Conservation (phyloP, 192 early-diverging fungal species). For the Coemansia sp. region DNA sequence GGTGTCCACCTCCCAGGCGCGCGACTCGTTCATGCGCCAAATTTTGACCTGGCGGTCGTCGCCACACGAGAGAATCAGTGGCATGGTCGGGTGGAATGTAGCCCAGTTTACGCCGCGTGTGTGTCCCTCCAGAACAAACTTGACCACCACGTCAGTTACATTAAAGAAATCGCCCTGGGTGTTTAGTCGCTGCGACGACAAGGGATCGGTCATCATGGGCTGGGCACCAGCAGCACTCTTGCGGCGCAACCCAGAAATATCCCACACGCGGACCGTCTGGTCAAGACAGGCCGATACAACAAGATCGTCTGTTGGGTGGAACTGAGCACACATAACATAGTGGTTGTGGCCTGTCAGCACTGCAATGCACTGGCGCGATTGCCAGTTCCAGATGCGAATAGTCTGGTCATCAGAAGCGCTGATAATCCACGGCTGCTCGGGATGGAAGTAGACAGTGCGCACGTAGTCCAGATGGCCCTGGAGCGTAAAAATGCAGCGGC, state of each 20-base stretch:
- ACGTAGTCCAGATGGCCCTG: conserved; percentile 99
- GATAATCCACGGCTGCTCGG: conserved; percentile 98
- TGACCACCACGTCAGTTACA: conserved; percentile 92
- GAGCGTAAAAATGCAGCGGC: conserved; percentile 93
- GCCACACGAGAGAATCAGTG: conserved; percentile 93
- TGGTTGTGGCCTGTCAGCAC: conserved; percentile 98
- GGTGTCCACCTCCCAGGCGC: conserved; percentile 99
- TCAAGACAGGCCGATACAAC: conserved; percentile 95
- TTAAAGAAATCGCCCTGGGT: conserved; percentile 95
- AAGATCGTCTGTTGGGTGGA: conserved; percentile 97
- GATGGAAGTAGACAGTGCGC: conserved; percentile 94
- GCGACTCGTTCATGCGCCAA: conserved; percentile 98
- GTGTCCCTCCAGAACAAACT: conserved; percentile 98
- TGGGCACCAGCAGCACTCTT: conserved; percentile 54
- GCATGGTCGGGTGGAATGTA: conserved; percentile 93
- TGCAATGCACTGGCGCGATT: conserved; percentile 95
- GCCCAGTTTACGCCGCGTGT: conserved; percentile 98
- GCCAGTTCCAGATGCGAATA: conserved; percentile 99
- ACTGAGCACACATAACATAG: conserved; percentile 98
- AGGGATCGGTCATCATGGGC: conserved; percentile 42
- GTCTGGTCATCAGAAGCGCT: conserved; percentile 97
- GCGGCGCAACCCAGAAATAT: conserved; percentile 82
- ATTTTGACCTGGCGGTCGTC: conserved; percentile 98
- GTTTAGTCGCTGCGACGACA: conserved; percentile 48
- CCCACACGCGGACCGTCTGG: conserved; percentile 99